Percentiles rank a stretch among this genome's conserved stretches.
phyloP scores from a whole-genome alignment of 75 land plant genomes.

The Picea sitchensis region DNA sequence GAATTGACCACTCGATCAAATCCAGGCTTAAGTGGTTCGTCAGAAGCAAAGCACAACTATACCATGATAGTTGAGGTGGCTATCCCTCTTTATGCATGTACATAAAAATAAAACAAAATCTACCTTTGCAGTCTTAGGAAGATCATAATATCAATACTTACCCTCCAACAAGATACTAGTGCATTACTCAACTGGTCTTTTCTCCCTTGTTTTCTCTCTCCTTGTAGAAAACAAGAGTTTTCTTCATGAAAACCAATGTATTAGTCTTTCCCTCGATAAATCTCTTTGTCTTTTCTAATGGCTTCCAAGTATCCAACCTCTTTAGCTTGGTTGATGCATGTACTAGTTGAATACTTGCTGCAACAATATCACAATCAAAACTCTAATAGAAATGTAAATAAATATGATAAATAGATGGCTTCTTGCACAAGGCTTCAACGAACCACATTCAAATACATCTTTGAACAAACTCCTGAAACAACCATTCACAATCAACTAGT shows the following conservation, averaged over 20 bases:
- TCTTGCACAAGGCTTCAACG: too few relatives aligned
- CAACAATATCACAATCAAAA: too few relatives aligned
- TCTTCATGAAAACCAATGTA: constrained; percentile 13
- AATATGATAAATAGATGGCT: too few relatives aligned
- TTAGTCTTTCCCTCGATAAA: background rate
- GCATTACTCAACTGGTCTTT: constrained; percentile 22
- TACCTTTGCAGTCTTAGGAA: constrained; percentile 14
- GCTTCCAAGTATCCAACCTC: constrained; percentile 23
- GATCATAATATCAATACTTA: constrained; percentile 1
- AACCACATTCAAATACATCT: too few relatives aligned
- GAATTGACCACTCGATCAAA: too few relatives aligned
- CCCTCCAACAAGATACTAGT: constrained; percentile 21
- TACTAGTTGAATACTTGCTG: constrained; percentile 20
- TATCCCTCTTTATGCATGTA: too few relatives aligned
- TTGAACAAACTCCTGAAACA: too few relatives aligned
- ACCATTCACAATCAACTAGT: too few relatives aligned
- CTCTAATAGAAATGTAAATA: too few relatives aligned
- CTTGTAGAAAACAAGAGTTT: constrained; percentile 19
- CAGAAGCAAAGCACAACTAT: too few relatives aligned
- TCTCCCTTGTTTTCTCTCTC: constrained; percentile 18
- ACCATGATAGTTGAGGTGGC: too few relatives aligned
- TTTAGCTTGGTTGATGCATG: constrained; percentile 16
- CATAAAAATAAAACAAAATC: background rate
- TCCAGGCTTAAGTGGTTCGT: too few relatives aligned
- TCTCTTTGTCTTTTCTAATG: constrained; percentile 16